These are phyloP conservation scores for Magnaporthiopsis incrustans DNA, from an alignment of 2,329 filamentous ascomycete species.

Conservation along the genomic window DNA sequence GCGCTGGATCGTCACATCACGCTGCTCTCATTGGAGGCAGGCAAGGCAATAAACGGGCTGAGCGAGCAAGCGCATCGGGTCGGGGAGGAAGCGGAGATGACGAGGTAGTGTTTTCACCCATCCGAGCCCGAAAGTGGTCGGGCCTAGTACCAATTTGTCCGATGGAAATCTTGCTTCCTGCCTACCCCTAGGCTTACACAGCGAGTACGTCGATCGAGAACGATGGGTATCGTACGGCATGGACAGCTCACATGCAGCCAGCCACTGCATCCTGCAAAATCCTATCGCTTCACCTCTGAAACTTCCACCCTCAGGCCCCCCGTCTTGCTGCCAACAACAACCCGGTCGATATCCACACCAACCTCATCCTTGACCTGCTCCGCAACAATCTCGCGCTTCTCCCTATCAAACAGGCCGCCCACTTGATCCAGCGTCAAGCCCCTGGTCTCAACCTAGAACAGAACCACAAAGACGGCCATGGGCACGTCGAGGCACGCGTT, in stretches of 20 bases:
- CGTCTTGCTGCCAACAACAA: too few species aligned
- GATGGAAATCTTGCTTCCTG: too few species aligned
- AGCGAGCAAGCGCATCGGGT: too few species aligned
- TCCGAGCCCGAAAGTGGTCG: too few species aligned
- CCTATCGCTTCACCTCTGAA: background rate
- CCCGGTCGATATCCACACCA: background rate
- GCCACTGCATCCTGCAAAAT: background rate
- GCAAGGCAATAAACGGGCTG: too few species aligned
- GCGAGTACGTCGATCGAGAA: background rate
- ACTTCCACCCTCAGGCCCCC: background rate
- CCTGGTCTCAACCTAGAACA: conserved; percentile 45
- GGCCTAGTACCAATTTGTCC: too few species aligned
- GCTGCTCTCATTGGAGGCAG: too few species aligned
- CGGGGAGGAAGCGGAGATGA: too few species aligned
- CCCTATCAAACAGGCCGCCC: conserved; percentile 34
- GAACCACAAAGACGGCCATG: conserved; percentile 33
- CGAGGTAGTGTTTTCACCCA: too few species aligned
- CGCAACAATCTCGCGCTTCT: background rate
- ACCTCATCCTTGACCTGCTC: conserved; percentile 3
- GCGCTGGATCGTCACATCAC: background rate
- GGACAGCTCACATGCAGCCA: background rate
- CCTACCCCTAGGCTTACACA: background rate
- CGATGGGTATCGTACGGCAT: background rate
- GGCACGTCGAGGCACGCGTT: conserved; percentile 40
- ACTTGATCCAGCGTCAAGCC: conserved; percentile 43